Evolutionary conservation across 176 grass and related monocot species (phyloP), one percentile per base, ranked within the genome.

Genomic region (Oryza rufipogon): DNA sequence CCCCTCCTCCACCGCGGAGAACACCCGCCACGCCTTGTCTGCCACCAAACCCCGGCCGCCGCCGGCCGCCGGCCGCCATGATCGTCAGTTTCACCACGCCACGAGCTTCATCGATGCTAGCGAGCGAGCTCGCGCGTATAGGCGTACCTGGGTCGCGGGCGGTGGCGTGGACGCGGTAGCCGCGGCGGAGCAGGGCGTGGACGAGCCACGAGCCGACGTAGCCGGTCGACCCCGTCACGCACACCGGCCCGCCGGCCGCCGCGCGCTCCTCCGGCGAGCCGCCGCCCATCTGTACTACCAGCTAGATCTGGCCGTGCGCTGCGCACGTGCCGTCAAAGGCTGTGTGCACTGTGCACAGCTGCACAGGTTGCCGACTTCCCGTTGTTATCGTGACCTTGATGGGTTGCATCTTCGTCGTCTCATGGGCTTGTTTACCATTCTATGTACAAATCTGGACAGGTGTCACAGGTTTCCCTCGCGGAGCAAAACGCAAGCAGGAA

Each of bases 151-250:
- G 75, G 61, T 97, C 92, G 77, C 95, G 79, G 2, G 87, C 88
- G 5, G 95, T 91, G 65, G 92, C 92, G 47, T 97, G 88, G 39
- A 97, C 95, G 75, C 80, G 81, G 70, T 92, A 92, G 28, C 95
- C 95, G 10, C 89, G 79, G 11, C 61, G 88, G 20, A 97, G 86
- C 44, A 97, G 92, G 11, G 88, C 84, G 61, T 71, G 84, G 73
- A 93, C 89, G 73, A 97, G 85, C 95, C 92, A 97, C 5, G 95
- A 97, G 28, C 92, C 92, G 45, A 97, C 85, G 76, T 90, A 97
- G 2, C 95, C 95, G 5, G 92, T 93, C 63, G 89, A 76, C 17
- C 95, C 95, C 12, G 95, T 93, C 71, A 97, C 95, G 75, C 92
- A 97, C 14, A 93, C 95, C 47, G 38, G 81, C 41, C 61, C 4